These are phyloP conservation scores for Sesbania bispinosa DNA, from an alignment of 306 rosid species.

Conservation along the genomic window DNA sequence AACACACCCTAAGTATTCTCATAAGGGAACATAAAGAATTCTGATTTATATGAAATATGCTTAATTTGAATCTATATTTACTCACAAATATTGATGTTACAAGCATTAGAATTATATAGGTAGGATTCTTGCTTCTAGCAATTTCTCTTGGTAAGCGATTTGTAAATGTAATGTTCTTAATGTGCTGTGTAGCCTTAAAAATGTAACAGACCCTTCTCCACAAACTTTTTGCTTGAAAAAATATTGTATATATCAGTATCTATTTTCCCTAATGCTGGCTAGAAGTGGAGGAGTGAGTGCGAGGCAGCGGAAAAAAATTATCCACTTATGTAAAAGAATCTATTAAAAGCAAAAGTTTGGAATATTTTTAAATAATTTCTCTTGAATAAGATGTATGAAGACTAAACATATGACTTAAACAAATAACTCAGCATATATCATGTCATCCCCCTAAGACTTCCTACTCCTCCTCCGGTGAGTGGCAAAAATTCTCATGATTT, in stretches of 20 bases:
- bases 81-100: background rate
- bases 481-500: background rate
- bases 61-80: background rate
- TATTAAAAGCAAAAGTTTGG: background rate
- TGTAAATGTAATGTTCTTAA: background rate
- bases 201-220: background rate
- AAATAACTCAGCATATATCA: background rate
- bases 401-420: background rate
- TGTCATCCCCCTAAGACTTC: background rate
- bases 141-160: background rate
- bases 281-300: background rate
- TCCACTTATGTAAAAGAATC: background rate
- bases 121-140: background rate
- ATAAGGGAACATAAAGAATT: background rate
- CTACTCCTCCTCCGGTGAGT: background rate
- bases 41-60: background rate
- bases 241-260: background rate
- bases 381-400: background rate
- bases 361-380: background rate
- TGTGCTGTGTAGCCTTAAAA: background rate
- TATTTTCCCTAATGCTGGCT: background rate
- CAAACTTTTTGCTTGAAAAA: background rate
- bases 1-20: too few relatives aligned
- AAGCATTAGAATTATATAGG: background rate
- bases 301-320: background rate